A percentile compares a stretch with the other conserved stretches of the same genome.
Evolutionary conservation across 1,284 basidiomycete genomes (phyloP).

Genomic region (Sphaerobolus stellatus): DNA sequence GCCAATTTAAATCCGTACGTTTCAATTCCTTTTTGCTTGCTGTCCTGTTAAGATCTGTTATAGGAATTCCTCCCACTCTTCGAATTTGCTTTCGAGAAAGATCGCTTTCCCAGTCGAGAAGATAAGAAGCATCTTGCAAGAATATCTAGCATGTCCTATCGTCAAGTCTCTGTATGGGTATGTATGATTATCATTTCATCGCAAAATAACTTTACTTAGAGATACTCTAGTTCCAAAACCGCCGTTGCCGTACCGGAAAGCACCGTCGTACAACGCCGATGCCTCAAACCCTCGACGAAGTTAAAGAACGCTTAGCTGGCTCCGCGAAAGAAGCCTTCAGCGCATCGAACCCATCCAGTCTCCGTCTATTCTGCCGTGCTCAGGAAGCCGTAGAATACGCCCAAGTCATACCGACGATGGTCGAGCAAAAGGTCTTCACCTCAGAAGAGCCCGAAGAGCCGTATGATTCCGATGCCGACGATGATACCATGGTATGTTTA

Average conservation of each 20-base stretch:
- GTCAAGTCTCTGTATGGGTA: slow-evolving; percentile 64
- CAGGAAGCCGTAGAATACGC: no score
- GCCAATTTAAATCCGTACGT: slow-evolving; percentile 1
- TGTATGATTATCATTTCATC: slow-evolving; percentile 13
- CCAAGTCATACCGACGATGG: no score
- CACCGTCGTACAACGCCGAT: neutral
- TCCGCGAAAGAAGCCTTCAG: neutral
- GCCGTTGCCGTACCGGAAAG: slow-evolving; percentile 3
- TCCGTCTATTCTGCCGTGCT: no score
- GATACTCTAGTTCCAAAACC: slow-evolving; percentile 6
- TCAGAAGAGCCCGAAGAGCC: neutral
- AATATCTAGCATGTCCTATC: slow-evolving; percentile 45
- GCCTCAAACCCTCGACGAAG: slow-evolving; percentile 2
- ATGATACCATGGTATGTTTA: no score
- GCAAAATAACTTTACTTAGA: neutral
- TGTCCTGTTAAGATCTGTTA: neutral
- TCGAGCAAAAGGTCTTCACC: no score
- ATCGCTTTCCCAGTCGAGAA: slow-evolving; percentile 47
- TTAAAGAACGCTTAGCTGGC: neutral
- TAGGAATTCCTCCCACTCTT: slow-evolving; percentile 50
- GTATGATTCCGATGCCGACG: neutral
- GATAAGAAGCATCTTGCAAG: slow-evolving; percentile 46
- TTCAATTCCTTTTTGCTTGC: neutral
- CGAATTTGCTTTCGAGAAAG: slow-evolving; percentile 49
- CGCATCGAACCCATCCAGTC: neutral